Conservation (phyloP, 495 filamentous ascomycete genomes). For the Hypomontagnella monticulosa region DNA sequence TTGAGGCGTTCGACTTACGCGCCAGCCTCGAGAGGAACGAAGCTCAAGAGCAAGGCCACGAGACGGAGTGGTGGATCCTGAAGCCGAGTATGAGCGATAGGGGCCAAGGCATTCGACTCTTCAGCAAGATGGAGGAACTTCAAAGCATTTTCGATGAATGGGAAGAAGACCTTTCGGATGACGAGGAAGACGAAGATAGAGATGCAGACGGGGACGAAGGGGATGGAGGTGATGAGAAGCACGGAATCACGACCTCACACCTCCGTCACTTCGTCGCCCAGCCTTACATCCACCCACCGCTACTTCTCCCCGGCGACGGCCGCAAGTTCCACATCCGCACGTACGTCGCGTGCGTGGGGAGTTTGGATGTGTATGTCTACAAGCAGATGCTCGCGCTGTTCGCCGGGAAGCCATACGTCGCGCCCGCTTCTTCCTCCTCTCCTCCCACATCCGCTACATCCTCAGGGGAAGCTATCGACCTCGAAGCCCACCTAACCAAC, state of each 20-base stretch:
- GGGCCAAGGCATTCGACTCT: conserved; percentile 90
- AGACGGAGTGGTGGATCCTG: conserved; percentile 95
- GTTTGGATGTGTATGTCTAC: conserved; percentile 86
- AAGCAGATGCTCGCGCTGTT: conserved; percentile 92
- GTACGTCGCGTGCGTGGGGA: conserved; percentile 84
- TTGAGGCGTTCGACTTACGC: conserved; percentile 86
- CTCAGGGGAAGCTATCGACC: conserved; percentile 51
- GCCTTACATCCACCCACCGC: conserved; percentile 91
- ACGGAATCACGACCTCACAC: conserved; percentile 82
- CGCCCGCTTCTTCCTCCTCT: conserved; percentile 52
- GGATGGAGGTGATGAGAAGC: conserved; percentile 9
- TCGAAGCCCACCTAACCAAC: conserved; percentile 87
- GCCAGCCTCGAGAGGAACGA: conserved; percentile 77
- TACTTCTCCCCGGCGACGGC: conserved; percentile 73
- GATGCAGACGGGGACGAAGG: conserved; percentile 36
- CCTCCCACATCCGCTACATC: conserved; percentile 31
- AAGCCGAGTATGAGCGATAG: conserved; percentile 98
- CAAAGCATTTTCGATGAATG: conserved; percentile 88
- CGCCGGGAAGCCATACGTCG: conserved; percentile 71
- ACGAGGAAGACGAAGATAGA: conserved; percentile 64
- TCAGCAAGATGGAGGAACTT: conserved; percentile 82
- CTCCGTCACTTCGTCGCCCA: conserved; percentile 96
- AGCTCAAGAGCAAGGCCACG: conserved; percentile 44
- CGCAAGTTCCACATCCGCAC: conserved; percentile 95
- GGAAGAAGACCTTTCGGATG: conserved; percentile 69